Evolutionary conservation across 2,329 filamentous ascomycete species (phyloP), one percentile per base, ranked within the genome.

Genomic region (Pyrenochaeta sp.): DNA sequence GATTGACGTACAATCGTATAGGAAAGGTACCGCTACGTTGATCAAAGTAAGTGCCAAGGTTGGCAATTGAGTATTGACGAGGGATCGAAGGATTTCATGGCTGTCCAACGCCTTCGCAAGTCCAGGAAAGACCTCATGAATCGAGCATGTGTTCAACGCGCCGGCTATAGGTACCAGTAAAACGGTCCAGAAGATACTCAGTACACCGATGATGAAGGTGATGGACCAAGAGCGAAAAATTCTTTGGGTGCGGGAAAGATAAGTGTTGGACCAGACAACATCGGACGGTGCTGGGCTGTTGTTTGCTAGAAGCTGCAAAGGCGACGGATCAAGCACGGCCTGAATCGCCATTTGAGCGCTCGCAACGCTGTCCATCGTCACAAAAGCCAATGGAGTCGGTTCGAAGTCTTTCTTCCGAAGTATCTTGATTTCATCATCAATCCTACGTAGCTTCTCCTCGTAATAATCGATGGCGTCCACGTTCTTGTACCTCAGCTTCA

Each of bases 341-440:
- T 99, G 95, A 43, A 97, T 92, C 25, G 93, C 92, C 93, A 98
- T 97, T 80, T 99, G 95, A 63, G 86, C 88, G 22, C 93, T 90
- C 13, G 93, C 91, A 49, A 97, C 95, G 3, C 92, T 95, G 79
- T 97, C 92, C 92, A 99, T 96, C 0, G 95, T 98, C 39, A 99
- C 91, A 76, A 99, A 97, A 0, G 96, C 96, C 59, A 96, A 85
- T 48, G 94, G 90, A 0, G 89, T 93, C 0, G 95, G 84, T 5
- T 85, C 81, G 69, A 93, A 98, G 3, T 90, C 85, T 75, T 91
- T 91, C 69, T 88, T 87, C 28, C 95, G 87, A 10, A 92, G 87
- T 7, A 79, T 78, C 7, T 79, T 77, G 50, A 99, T 92, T 64
- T 88, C 85, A 48, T 91, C 90, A 65, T 99, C 94, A 2, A 96